Conservation (phyloP, 805 yeast genomes). For the Yarrowia sp. region DNA sequence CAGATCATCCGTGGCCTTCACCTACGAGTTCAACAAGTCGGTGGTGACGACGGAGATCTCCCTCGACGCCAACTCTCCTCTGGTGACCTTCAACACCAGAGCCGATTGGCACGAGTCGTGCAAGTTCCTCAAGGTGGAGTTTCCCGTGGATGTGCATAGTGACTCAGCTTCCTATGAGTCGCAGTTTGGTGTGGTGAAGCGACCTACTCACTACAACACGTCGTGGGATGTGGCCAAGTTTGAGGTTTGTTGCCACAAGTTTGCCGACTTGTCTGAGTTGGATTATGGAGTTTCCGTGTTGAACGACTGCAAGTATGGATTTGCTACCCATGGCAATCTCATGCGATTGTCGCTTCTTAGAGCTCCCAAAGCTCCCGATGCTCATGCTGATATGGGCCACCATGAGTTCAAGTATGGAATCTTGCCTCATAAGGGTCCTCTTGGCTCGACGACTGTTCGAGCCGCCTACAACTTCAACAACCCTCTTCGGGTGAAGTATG, state of each 20-base stretch:
- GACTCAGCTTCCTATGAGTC: slow-evolving; percentile 88
- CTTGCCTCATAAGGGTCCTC: slow-evolving; percentile 73
- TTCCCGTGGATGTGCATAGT: slow-evolving; percentile 78
- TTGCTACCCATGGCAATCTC: slow-evolving; percentile 86
- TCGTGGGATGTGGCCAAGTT: slow-evolving; percentile 96
- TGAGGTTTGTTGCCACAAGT: slow-evolving; percentile 92
- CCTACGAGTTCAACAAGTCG: slow-evolving; percentile 59
- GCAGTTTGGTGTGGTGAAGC: slow-evolving; percentile 84
- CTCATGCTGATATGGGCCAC: slow-evolving; percentile 86
- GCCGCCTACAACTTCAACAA: slow-evolving; percentile 81
- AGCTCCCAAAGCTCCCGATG: slow-evolving; percentile 94
- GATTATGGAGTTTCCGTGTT: slow-evolving; percentile 82
- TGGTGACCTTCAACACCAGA: slow-evolving; percentile 47
- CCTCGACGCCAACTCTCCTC: slow-evolving; percentile 51
- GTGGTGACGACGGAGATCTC: slow-evolving; percentile 67
- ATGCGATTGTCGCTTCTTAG: slow-evolving; percentile 84
- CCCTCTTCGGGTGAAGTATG: slow-evolving; percentile 37
- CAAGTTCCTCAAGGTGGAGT: slow-evolving; percentile 89
- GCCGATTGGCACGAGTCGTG: slow-evolving; percentile 88
- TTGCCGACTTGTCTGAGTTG: slow-evolving; percentile 85
- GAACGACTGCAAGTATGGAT: slow-evolving; percentile 88
- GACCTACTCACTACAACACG: slow-evolving; percentile 94
- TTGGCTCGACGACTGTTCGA: slow-evolving; percentile 63
- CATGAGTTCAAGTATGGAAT: slow-evolving; percentile 83
- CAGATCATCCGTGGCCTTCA: slow-evolving; percentile 61